Evolutionary conservation across 179 eudicot species (phyloP).

Genomic region (Beta lomatogona): DNA sequence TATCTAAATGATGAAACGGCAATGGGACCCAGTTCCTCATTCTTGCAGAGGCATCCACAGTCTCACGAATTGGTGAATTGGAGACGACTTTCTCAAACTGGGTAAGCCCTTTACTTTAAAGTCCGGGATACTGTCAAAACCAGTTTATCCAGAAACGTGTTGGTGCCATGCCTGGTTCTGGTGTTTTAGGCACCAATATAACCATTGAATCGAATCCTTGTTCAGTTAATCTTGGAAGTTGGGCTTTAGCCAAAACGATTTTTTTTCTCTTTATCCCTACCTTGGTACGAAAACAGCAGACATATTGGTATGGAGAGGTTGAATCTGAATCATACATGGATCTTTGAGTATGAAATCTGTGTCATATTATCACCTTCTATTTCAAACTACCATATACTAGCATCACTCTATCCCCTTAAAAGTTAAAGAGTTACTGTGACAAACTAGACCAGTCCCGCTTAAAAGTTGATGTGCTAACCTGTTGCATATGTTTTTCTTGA

Average conservation of each 20-base stretch:
- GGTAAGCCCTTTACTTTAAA: conserved; percentile 53
- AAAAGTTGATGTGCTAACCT: not conserved
- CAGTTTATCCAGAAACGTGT: conserved; percentile 5
- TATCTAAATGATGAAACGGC: conserved; percentile 68
- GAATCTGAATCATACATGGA: not conserved
- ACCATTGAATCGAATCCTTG: not conserved
- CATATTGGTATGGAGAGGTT: not conserved
- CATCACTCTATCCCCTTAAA: not conserved
- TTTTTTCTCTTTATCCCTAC: too few species aligned
- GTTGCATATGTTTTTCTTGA: not conserved
- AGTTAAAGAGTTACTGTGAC: too few species aligned
- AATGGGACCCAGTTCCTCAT: conserved; percentile 50
- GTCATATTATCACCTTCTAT: not conserved
- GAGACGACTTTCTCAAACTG: conserved; percentile 90
- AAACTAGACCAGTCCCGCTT: not conserved
- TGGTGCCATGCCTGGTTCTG: not conserved
- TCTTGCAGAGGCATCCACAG: conserved; percentile 87
- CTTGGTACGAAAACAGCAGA: not conserved
- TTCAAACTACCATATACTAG: not conserved
- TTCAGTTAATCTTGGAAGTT: not conserved
- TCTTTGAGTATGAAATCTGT: not conserved
- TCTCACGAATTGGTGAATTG: conserved; percentile 76
- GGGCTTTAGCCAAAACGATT: not conserved
- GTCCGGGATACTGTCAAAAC: not conserved
- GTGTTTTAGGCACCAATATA: conserved; percentile 1